Percentiles rank a stretch among this genome's conserved stretches.
phyloP scores from a whole-genome alignment of 352 stramenopile species.

The Elongisporangium prolatum region DNA sequence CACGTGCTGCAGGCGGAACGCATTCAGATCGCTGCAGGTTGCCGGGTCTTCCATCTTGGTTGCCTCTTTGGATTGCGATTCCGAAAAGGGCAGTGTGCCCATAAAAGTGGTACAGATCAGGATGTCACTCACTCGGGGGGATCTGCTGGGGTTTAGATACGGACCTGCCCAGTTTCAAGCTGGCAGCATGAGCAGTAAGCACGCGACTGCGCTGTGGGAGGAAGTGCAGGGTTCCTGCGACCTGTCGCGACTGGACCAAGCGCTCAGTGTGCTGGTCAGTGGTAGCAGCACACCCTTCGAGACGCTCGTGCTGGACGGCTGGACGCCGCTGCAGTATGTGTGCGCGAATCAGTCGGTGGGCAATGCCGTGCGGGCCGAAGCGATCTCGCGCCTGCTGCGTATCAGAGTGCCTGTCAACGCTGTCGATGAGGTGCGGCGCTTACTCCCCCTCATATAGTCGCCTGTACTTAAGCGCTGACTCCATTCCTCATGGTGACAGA shows the following conservation, averaged over 20 bases:
- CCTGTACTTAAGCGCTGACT: slow-evolving; percentile 2
- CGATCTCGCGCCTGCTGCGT: slow-evolving; percentile 33
- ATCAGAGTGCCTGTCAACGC: slow-evolving; percentile 39
- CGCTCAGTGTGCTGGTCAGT: slow-evolving; percentile 13
- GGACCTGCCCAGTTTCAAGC: neutral
- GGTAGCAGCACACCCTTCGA: slow-evolving; percentile 1
- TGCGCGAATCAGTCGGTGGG: slow-evolving; percentile 57
- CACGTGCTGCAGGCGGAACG: slow-evolving; percentile 49
- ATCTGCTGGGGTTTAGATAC: neutral
- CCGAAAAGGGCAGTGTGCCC: neutral
- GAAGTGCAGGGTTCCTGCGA: slow-evolving; percentile 65
- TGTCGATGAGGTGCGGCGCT: slow-evolving; percentile 52
- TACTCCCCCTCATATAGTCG: neutral
- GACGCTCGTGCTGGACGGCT: slow-evolving; percentile 47
- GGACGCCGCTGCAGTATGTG: slow-evolving; percentile 72
- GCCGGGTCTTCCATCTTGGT: slow-evolving; percentile 39
- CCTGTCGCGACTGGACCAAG: slow-evolving; percentile 25
- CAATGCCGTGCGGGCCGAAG: slow-evolving; percentile 26
- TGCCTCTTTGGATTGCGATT: slow-evolving; percentile 4
- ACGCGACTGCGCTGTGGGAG: slow-evolving; percentile 46
- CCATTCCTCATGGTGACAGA: slow-evolving; percentile 16
- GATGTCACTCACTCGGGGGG: neutral
- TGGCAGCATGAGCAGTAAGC: slow-evolving; percentile 19
- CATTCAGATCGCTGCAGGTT: slow-evolving; percentile 48
- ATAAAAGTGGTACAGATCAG: neutral